Evolutionary conservation across 2,329 filamentous ascomycete species (phyloP).

Genomic region (Helotiales sp.): DNA sequence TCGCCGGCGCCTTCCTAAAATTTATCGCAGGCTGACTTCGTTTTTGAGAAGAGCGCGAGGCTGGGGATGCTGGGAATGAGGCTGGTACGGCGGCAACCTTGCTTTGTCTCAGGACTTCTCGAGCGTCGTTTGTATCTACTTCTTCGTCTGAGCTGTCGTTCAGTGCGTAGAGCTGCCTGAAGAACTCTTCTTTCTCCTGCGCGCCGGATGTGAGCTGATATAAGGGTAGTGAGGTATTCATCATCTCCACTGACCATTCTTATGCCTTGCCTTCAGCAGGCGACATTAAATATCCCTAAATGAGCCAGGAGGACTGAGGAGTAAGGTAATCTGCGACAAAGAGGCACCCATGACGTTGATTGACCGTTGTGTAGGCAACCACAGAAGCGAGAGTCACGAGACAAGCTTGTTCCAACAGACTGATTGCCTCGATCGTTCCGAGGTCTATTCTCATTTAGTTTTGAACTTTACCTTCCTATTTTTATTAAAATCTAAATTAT

Average conservation of each 20-base stretch:
- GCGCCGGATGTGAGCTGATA: not conserved
- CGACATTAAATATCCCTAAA: not conserved
- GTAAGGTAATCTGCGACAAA: not conserved
- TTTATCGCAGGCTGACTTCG: conserved; percentile 17
- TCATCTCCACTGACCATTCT: conserved; percentile 4
- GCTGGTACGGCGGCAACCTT: conserved; percentile 25
- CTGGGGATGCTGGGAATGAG: conserved; percentile 46
- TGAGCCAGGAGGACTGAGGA: no score
- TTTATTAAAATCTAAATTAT: no score
- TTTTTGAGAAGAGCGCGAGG: conserved; percentile 38
- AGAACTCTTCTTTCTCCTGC: conserved; percentile 34
- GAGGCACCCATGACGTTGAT: not conserved
- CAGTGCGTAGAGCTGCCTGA: conserved; percentile 36
- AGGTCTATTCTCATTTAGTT: no score
- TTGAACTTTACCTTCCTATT: no score
- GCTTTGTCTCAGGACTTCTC: conserved; percentile 22
- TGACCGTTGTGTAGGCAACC: conserved; percentile 11
- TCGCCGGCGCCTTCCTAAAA: conserved; percentile 29
- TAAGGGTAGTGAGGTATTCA: not conserved
- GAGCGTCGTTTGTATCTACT: conserved; percentile 29
- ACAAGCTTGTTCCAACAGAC: not conserved
- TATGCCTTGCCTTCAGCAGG: not conserved
- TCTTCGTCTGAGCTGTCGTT: conserved; percentile 39
- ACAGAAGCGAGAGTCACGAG: conserved; percentile 7
- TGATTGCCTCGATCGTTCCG: not conserved